Percentiles rank a stretch among this genome's conserved stretches.
phyloP scores from a whole-genome alignment of 2,329 filamentous ascomycete genomes.

The Neurospora sp. region DNA sequence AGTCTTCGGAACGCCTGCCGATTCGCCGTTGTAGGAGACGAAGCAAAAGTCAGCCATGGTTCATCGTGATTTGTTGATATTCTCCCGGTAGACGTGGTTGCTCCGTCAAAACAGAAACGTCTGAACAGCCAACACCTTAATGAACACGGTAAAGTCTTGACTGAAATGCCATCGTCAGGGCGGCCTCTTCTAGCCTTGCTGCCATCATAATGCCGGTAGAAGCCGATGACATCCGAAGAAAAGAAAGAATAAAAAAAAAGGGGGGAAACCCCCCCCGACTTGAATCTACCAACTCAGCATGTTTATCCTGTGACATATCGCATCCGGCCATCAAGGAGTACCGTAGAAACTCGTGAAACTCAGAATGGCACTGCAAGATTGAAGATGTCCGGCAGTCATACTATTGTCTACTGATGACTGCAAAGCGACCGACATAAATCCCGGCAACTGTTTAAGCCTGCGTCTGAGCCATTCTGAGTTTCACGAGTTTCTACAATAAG shows the following conservation, averaged over 20 bases:
- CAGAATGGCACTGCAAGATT: background rate
- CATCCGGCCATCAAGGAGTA: background rate
- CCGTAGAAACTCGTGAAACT: background rate
- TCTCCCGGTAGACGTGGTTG: background rate
- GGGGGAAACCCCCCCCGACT: background rate
- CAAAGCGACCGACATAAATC: background rate
- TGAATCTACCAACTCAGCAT: background rate
- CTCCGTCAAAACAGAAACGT: background rate
- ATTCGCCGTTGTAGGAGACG: background rate
- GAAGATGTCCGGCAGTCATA: background rate
- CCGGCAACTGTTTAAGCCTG: background rate
- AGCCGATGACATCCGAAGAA: background rate
- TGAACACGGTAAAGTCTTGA: background rate
- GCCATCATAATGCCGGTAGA: background rate
- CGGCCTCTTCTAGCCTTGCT: background rate
- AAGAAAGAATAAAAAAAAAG: background rate
- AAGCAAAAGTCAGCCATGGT: background rate
- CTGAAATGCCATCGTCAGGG: background rate
- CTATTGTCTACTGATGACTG: background rate
- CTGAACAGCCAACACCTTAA: background rate
- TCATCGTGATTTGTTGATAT: background rate
- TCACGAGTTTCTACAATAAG: background rate
- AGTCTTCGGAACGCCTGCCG: background rate
- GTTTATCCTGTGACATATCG: background rate
- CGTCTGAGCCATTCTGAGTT: background rate